These are phyloP conservation scores for Penicillium salamii DNA, from an alignment of 495 filamentous ascomycete species.

Conservation along the genomic window DNA sequence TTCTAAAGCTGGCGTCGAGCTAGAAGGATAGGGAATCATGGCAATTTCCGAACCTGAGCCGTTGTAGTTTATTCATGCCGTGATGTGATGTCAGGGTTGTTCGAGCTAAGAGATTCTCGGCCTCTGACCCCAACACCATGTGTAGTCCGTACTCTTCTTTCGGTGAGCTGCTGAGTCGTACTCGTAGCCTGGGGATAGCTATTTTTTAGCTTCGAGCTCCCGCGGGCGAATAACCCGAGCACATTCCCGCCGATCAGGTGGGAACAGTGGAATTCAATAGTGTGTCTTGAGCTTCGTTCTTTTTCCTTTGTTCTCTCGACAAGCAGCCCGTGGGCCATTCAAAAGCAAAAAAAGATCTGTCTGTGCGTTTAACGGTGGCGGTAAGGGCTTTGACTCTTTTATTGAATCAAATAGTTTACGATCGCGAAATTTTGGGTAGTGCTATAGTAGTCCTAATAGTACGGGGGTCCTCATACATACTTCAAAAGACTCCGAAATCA, in stretches of 20 bases:
- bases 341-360: conserved; percentile 1
- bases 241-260: background rate
- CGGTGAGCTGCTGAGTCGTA: background rate
- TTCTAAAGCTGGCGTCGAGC: conserved; percentile 6
- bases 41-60: background rate
- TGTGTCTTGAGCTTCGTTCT: background rate
- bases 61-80: conserved; percentile 1
- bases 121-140: no score
- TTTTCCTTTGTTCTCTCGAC: background rate
- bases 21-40: conserved; percentile 2
- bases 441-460: background rate
- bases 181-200: background rate
- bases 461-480: no score
- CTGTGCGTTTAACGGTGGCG: conserved; percentile 21
- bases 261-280: conserved; percentile 4
- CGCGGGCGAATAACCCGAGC: background rate
- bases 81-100: no score
- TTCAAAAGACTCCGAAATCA: background rate
- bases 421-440: conserved; percentile 3
- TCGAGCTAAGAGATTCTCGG: no score
- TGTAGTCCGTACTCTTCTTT: background rate
- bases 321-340: conserved; percentile 6
- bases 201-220: background rate
- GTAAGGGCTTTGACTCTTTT: background rate
- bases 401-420: conserved; percentile 1